These are phyloP conservation scores for Melastoma candidum DNA, from an alignment of 441 rosid genomes.

Conservation along the genomic window DNA sequence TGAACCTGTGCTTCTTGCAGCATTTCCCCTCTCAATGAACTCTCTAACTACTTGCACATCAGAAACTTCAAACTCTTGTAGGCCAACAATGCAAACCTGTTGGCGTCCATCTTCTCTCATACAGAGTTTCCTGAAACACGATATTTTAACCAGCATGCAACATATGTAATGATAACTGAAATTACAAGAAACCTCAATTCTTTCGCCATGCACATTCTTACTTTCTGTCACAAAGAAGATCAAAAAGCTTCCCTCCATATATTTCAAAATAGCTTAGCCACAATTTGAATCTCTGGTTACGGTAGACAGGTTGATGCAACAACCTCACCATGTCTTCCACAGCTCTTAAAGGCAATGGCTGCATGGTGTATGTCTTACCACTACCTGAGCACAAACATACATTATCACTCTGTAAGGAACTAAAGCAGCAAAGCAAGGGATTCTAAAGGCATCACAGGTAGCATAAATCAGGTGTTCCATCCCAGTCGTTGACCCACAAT, in stretches of 20 bases:
- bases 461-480: too few species aligned
- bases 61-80: slow-evolving; percentile 93
- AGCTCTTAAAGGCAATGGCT: slow-evolving; percentile 92
- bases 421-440: too few species aligned
- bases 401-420: too few species aligned
- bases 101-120: slow-evolving; percentile 99
- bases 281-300: slow-evolving; percentile 75
- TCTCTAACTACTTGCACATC: slow-evolving; percentile 95
- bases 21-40: slow-evolving; percentile 85
- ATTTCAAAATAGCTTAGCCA: slow-evolving; percentile 99
- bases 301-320: slow-evolving; percentile 80
- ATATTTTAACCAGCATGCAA: slow-evolving; percentile 8
- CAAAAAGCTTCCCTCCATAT: slow-evolving; percentile 94
- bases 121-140: slow-evolving; percentile 70
- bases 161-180: neutral
- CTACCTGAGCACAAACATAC: slow-evolving; percentile 46
- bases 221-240: slow-evolving; percentile 92
- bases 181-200: neutral
- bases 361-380: slow-evolving; percentile 98
- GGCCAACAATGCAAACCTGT: slow-evolving; percentile 97
- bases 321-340: slow-evolving; percentile 79
- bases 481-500: too few species aligned
- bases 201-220: slow-evolving; percentile 26
- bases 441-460: too few species aligned
- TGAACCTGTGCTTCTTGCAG: slow-evolving; percentile 94